Evolutionary conservation across 306 rosid species (phyloP), one percentile per base, ranked within the genome.

Genomic region (Quercus rubra): DNA sequence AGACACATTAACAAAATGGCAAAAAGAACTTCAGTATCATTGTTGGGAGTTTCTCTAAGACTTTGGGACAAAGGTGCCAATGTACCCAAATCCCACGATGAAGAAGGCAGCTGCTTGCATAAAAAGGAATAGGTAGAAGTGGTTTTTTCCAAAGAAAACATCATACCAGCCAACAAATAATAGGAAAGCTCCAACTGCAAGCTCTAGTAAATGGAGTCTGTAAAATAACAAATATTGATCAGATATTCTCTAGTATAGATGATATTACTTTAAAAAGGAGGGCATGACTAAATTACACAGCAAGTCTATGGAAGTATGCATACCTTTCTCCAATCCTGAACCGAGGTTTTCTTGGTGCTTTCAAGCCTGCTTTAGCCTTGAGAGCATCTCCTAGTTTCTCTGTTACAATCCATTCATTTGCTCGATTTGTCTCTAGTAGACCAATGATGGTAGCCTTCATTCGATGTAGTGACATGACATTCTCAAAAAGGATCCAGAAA

Each of bases 321-420:
- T 90, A 94, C 98, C 97, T 92, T 49, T 91, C 93, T 75, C 93
- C 91, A 35, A 94, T 81, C 77, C 81, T 91, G 73, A 91, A 83
- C 15, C 80, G 80, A 43, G 83, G 81, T 54, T 79, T 92, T 75
- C 76, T 88, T 19, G 87, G 76, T 52, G 84, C 71, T 86, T 92
- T 91, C 1, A 80, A 11, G 4, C 70, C 74, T 33, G 67, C 64
- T 84, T 89, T 92, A 52, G 69, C 73, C 83, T 89, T 92, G 28
- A 90, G 86, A 73, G 88, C 87, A 79, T 88, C 94, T 77, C 98
- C 98, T 59, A 92, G 89, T 74, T 94, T 94, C 83, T 91, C 97
- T 2, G 98, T 94, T 63, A 94, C 97, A 70, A 94, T 81, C 97
- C 97, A 94, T 74, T 94, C 98, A 54, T 94, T 92, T 75, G 87